These are phyloP conservation scores for Flaveria sonorensis DNA, from an alignment of 129 eudicot species.

Conservation along the genomic window DNA sequence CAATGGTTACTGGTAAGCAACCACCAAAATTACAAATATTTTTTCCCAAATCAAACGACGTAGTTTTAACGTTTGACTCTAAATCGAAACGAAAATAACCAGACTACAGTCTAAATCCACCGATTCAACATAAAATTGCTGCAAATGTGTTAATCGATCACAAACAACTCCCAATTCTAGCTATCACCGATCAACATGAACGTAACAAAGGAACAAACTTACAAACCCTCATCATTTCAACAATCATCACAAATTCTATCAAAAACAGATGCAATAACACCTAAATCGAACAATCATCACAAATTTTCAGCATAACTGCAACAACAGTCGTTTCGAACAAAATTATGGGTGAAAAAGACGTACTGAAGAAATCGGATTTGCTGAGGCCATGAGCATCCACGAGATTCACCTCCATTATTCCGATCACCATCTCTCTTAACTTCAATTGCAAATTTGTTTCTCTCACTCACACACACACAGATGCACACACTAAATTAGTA, in stretches of 20 bases:
- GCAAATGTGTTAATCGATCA: neutral
- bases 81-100: neutral
- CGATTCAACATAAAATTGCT: neutral
- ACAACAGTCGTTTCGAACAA: neutral
- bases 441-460: neutral
- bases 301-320: neutral
- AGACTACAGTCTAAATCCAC: neutral
- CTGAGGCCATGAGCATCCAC: conserved; percentile 63
- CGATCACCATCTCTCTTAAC: conserved; percentile 46
- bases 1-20: conserved; percentile 9
- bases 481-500: neutral
- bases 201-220: conserved; percentile 5
- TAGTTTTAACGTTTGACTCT: conserved; percentile 7
- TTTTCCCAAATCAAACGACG: neutral
- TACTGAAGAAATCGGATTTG: conserved; percentile 57
- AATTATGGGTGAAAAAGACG: neutral
- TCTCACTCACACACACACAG: neutral
- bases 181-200: neutral
- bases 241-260: neutral
- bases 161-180: neutral
- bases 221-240: neutral
- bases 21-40: neutral
- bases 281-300: neutral
- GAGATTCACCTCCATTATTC: conserved; percentile 67
- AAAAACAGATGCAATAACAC: neutral